A percentile compares a stretch with the other conserved stretches of the same genome.
Conservation (phyloP, 345 rosid genomes). For the Noccaea bulbosa region DNA sequence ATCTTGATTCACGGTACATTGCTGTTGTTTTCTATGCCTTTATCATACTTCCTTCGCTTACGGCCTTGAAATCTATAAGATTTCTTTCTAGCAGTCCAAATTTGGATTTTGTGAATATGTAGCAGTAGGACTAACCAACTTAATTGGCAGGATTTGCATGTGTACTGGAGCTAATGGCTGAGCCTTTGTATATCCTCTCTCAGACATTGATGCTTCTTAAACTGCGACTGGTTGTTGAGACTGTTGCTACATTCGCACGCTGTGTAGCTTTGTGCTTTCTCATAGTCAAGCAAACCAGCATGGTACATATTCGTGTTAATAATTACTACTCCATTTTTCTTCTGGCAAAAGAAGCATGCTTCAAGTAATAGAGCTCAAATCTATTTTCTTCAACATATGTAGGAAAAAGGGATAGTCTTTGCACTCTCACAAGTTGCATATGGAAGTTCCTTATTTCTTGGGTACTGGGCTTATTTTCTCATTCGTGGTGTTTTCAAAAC, state of each 20-base stretch:
- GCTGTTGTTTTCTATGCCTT: background rate
- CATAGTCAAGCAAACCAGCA: slow-evolving; percentile 57
- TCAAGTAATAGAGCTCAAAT: background rate
- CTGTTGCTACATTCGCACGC: slow-evolving; percentile 73
- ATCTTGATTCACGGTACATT: slow-evolving; percentile 80
- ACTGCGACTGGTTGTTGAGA: slow-evolving; percentile 80
- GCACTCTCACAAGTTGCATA: slow-evolving; percentile 83
- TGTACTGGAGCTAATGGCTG: slow-evolving; percentile 85
- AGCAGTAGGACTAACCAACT: slow-evolving; percentile 10
- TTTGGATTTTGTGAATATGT: slow-evolving; percentile 10
- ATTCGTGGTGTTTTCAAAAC: slow-evolving; percentile 49
- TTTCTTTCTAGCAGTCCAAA: background rate
- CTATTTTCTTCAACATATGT: slow-evolving; percentile 21
- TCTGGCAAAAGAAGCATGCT: slow-evolving; percentile 16
- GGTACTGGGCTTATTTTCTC: slow-evolving; percentile 93
- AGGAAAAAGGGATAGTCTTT: slow-evolving; percentile 75
- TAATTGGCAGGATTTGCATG: slow-evolving; percentile 75
- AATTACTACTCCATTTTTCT: slow-evolving; percentile 11
- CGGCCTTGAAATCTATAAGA: background rate
- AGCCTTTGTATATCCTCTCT: slow-evolving; percentile 87
- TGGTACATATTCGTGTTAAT: slow-evolving; percentile 54
- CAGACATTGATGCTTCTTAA: slow-evolving; percentile 76
- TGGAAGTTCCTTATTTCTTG: slow-evolving; percentile 71
- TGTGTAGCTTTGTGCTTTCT: slow-evolving; percentile 77
- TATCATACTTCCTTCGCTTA: slow-evolving; percentile 13